Base-by-base conservation (phyloP, 2,329 filamentous ascomycete species). In the Nothopassalora personata region DNA sequence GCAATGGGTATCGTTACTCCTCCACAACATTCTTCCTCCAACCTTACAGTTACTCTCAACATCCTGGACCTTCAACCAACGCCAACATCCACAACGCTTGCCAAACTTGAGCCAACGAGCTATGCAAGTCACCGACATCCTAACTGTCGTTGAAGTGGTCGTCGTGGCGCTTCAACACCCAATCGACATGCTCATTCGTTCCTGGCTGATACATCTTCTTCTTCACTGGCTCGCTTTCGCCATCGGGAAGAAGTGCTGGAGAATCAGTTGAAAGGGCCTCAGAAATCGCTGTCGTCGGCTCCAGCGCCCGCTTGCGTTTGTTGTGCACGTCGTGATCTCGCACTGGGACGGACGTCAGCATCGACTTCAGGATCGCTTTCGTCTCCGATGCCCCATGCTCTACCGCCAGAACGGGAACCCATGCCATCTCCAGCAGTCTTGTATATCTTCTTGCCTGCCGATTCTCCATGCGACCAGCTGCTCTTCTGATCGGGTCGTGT, bases 371-470 rank as follows among this genome's bases (percentile, higher is more conserved):
- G 64, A 33, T 80, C 79, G 31, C 79, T 80, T 49, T 79, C 79
- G 36, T 54, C 49, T 36, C 54, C 54, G 46, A 55, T 82, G 53
- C 80, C 76, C 84, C 85, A 88, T 67, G 79, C 73, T 56, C 82
- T 54, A 19, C 63, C 59, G 34, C 64, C 64, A 7, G 61, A 59
- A 48, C 63, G 63, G 13, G 60, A 62, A 48, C 86, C 86, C 86
- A 88, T 88, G 55, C 87, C 86, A 53, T 74, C 71, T 43, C 72
- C 72, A 39, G 72, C 72, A 19, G 70, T 72, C 64, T 70, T 71
- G 67, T 72, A 72, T 54, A 72, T 71, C 67, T 72, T 72, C 66
- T 70, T 67, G 51, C 65, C 63, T 45, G 62, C 36, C 3, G 46
- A 43, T 31, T 51, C 34, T 49, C 50, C 28, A 53, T 50, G 52